These are phyloP conservation scores for Fomitopsis betulina DNA, from an alignment of 1,284 basidiomycete species.

Conservation along the genomic window DNA sequence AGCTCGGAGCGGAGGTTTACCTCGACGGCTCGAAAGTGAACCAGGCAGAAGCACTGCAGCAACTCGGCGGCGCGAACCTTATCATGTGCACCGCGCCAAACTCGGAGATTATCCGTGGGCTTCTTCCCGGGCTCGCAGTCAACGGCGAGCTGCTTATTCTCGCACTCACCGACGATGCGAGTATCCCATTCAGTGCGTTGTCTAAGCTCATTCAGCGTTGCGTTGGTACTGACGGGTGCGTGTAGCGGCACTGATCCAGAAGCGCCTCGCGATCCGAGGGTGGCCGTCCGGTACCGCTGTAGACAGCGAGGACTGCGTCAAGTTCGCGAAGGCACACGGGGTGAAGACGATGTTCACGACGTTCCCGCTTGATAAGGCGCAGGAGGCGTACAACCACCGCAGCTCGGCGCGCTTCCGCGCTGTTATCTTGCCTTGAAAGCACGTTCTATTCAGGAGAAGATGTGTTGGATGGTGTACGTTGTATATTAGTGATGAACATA, in stretches of 20 bases:
- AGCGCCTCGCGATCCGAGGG: constrained; percentile 16
- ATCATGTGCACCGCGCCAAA: constrained; percentile 26
- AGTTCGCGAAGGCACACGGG: constrained; percentile 17
- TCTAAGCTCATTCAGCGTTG: background rate
- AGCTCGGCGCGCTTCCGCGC: constrained; percentile 23
- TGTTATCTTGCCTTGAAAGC: constrained; percentile 20
- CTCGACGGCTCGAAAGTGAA: constrained; percentile 23
- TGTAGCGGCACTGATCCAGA: constrained; percentile 19
- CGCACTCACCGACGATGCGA: constrained; percentile 16
- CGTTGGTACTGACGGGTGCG: background rate
- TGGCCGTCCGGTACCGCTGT: constrained; percentile 23
- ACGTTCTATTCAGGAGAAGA: too few species aligned
- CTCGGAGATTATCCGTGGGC: constrained; percentile 12
- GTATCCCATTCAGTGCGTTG: constrained; percentile 11
- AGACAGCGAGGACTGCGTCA: constrained; percentile 18
- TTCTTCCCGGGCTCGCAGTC: constrained; percentile 19
- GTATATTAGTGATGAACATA: too few species aligned
- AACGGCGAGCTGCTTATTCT: constrained; percentile 23
- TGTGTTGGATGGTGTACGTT: too few species aligned
- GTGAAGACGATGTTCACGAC: constrained; percentile 21
- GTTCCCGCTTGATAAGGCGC: constrained; percentile 23
- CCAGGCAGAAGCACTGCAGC: constrained; percentile 19
- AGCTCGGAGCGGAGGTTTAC: constrained; percentile 26
- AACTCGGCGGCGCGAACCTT: constrained; percentile 25
- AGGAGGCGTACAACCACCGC: constrained; percentile 21